Conservation (phyloP, 2,329 filamentous ascomycete species). For the Chaetomium sp. region DNA sequence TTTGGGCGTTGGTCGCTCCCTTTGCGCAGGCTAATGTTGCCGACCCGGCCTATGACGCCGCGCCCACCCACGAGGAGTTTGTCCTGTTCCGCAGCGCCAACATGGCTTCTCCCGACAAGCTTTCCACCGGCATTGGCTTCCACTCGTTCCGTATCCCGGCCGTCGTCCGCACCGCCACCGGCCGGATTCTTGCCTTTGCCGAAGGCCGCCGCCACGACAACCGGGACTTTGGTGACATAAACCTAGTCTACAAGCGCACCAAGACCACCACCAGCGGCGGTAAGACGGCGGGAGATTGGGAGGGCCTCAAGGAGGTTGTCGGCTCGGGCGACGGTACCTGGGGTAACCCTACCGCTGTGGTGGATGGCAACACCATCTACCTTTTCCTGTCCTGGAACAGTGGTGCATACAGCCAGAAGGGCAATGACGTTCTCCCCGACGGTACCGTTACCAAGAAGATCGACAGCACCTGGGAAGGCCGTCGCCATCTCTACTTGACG, state of each 20-base stretch:
- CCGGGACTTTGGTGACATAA: slow-evolving; percentile 27
- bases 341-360: slow-evolving; percentile 28
- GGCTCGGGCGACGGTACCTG: slow-evolving; percentile 23
- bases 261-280: slow-evolving; percentile 23
- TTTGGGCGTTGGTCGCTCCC: slow-evolving; percentile 5
- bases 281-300: slow-evolving; percentile 22
- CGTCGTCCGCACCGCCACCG: slow-evolving; percentile 23
- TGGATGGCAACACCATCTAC: slow-evolving; percentile 28
- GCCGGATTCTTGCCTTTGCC: slow-evolving; percentile 26
- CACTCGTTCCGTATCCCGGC: slow-evolving; percentile 27
- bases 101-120: slow-evolving; percentile 24
- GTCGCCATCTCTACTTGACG: slow-evolving; percentile 24
- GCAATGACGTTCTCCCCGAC: slow-evolving; percentile 19
- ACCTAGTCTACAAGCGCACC: slow-evolving; percentile 27
- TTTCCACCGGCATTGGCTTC: slow-evolving; percentile 24
- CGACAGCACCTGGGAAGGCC: slow-evolving; percentile 20
- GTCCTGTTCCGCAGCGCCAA: slow-evolving; percentile 26
- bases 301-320: slow-evolving; percentile 23
- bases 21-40: slow-evolving; percentile 3
- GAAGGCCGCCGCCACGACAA: slow-evolving; percentile 25
- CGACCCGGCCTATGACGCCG: slow-evolving; percentile 6
- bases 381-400: slow-evolving; percentile 28
- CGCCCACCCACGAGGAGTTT: slow-evolving; percentile 20
- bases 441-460: slow-evolving; percentile 20
- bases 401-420: slow-evolving; percentile 25